Conservation (phyloP, 1,284 basidiomycete species). For the Athelia sp. region DNA sequence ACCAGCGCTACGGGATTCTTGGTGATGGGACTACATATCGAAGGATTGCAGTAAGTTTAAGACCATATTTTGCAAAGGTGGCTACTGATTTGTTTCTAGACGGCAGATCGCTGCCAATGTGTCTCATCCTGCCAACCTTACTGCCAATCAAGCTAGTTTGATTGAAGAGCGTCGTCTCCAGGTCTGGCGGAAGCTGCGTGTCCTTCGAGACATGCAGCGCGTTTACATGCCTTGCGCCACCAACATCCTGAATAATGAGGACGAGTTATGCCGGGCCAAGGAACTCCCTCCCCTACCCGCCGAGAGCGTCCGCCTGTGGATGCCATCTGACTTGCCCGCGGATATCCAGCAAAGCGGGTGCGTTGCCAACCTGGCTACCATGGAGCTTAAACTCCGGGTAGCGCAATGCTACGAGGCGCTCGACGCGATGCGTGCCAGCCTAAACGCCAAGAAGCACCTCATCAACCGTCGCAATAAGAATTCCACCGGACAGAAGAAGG, state of each 20-base stretch:
- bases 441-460: slow-evolving; percentile 7
- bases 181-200: slow-evolving; percentile 2
- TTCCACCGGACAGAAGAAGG: slow-evolving; percentile 6
- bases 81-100: not conserved
- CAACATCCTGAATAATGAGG: not conserved
- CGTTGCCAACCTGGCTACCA: slow-evolving; percentile 2
- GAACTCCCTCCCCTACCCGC: slow-evolving; percentile 1
- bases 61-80: not conserved
- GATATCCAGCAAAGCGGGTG: not conserved
- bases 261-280: not conserved
- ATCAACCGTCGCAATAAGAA: slow-evolving; percentile 8
- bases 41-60: slow-evolving; percentile 12
- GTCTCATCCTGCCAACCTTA: not conserved
- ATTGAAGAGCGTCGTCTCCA: slow-evolving; percentile 2
- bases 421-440: slow-evolving; percentile 1
- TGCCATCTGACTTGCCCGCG: slow-evolving; percentile 6
- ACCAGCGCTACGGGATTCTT: slow-evolving; percentile 7
- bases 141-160: not conserved
- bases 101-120: not conserved
- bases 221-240: slow-evolving; percentile 7
- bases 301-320: slow-evolving; percentile 7
- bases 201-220: slow-evolving; percentile 6
- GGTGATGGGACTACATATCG: slow-evolving; percentile 9
- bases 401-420: slow-evolving; percentile 7
- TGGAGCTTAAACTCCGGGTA: slow-evolving; percentile 6